Evolutionary conservation across 441 rosid species (phyloP).

Genomic region (Theobroma grandiflorum): DNA sequence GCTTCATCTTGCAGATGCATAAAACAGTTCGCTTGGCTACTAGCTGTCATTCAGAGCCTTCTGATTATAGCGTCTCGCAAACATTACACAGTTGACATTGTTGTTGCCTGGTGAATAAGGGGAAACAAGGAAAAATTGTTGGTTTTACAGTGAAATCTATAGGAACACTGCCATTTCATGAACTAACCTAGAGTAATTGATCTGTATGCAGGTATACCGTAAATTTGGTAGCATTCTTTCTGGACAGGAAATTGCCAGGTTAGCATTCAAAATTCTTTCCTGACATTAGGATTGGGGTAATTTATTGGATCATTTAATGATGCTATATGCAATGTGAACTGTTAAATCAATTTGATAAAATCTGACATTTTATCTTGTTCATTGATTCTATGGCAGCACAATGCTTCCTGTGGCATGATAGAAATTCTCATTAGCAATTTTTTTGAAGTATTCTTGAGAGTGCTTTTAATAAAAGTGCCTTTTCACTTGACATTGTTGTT

Average conservation of each 20-base stretch:
- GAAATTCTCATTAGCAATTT: neutral
- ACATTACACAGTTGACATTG: slow-evolving; percentile 60
- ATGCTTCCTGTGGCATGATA: neutral
- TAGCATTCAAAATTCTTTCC: slow-evolving; percentile 14
- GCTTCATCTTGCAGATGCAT: slow-evolving; percentile 43
- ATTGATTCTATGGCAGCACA: neutral
- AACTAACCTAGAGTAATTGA: slow-evolving; percentile 22
- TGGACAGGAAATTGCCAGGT: slow-evolving; percentile 60
- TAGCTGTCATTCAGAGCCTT: slow-evolving; percentile 57
- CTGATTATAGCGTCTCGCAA: slow-evolving; percentile 59
- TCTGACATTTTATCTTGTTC: neutral
- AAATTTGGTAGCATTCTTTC: slow-evolving; percentile 48
- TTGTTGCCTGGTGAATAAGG: slow-evolving; percentile 43
- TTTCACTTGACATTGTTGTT: neutral
- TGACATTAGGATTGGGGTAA: neutral
- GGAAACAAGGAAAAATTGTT: neutral
- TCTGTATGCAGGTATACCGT: slow-evolving; percentile 60
- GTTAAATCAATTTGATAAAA: neutral
- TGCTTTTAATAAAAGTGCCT: neutral
- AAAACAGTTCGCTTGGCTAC: slow-evolving; percentile 53
- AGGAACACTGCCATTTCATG: neutral
- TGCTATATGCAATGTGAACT: neutral
- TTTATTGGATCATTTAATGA: neutral
- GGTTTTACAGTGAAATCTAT: neutral
- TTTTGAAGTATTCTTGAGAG: neutral